Evolutionary conservation across 176 grass and related monocot genomes (phyloP), one percentile per base, ranked within the genome.

Genomic region (Oryza officinalis): DNA sequence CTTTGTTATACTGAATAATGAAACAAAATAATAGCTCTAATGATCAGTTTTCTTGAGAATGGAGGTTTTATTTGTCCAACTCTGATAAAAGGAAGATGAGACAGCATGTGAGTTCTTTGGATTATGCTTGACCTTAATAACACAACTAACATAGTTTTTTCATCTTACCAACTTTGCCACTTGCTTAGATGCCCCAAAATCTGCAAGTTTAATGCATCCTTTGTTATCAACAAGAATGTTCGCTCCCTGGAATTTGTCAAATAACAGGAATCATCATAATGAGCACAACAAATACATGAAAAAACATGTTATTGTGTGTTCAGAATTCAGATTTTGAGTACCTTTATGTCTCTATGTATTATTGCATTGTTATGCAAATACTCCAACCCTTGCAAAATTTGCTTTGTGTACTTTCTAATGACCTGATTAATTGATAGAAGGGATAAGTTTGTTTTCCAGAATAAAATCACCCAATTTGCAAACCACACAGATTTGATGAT

Each of bases 141-240:
- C 60, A 90, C 28, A 86, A 1, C 47, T 27, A 54, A 46, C 27
- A 81, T 67, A 32, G 25, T 22, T 43, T 60, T 37, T 60, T 52
- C 63, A 46, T 67, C 88, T 67, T 86, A 99, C 97, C 97, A 99
- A 81, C 83, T 94, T 93, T 13, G 89, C 96, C 35, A 99, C 93
- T 99, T 99, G 89, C 76, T 96, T 96, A 38, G 97, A 99, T 84
- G 97, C 97, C 44, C 97, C 97, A 89, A 99, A 99, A 90, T 99
- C 97, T 10, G 97, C 93, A 68, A 99, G 91, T 63, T 99, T 99
- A 81, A 99, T 96, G 88, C 97, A 99, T 14, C 97, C 97, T 86
- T 99, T 99, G 80, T 99, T 96, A 85, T 99, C 97, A 10, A 99
- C 93, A 81, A 99, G 97, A 90, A 99, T 99, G 63, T 99, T 99